Evolutionary conservation across 108 stramenopile species (phyloP), one percentile per base, ranked within the genome.

Genomic region (Nitzschia sp.): DNA sequence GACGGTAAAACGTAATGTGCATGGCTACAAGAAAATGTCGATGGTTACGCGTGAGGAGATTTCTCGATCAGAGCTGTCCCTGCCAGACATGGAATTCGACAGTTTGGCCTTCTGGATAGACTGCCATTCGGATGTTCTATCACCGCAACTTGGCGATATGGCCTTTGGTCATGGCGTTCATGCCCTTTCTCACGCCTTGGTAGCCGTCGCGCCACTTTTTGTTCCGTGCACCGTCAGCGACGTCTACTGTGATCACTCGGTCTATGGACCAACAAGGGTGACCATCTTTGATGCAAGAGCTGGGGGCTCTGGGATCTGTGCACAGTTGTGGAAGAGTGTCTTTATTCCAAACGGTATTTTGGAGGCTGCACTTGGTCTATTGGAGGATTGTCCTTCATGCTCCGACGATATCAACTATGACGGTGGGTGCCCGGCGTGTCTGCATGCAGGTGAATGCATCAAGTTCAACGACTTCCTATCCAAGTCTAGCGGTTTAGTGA

Each of bases 21-120:
- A 89, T 75, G 92, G 92, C 4, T 94, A 91, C 76, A 89, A 87
- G 66, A 87, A 84, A 49, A 66, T 94, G 13, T 87, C 86, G 1
- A 75, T 77, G 34, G 79, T 94, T 1, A 87, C 87, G 29, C 46
- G 93, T 48, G 77, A 68, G 35, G 93, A 94, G 61, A 55, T 94
- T 25, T 83, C 84, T 36, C 66, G 93, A 46, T 79, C 84, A n/a
- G 88, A 90, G 47, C 77, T 97, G 13, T 72, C 85, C 0, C 61
- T 99, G 17, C 98, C 98, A 0, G 79, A 93, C 8, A 87, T 98
- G 82, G 93, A 96, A 79, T 99, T 82, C 63, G 95, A 93, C 46
- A 98, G 94, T 5, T 79, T 81, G 60, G 98, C 91, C 3, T 56
- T 95, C 24, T 99, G 97, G 97, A 58, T 97, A 38, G 98, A 99